Percentiles rank a stretch among this genome's conserved stretches.
These are phyloP conservation scores for Gonapodya sp. DNA, from an alignment of 192 early-diverging fungal genomes.

Conservation along the genomic window DNA sequence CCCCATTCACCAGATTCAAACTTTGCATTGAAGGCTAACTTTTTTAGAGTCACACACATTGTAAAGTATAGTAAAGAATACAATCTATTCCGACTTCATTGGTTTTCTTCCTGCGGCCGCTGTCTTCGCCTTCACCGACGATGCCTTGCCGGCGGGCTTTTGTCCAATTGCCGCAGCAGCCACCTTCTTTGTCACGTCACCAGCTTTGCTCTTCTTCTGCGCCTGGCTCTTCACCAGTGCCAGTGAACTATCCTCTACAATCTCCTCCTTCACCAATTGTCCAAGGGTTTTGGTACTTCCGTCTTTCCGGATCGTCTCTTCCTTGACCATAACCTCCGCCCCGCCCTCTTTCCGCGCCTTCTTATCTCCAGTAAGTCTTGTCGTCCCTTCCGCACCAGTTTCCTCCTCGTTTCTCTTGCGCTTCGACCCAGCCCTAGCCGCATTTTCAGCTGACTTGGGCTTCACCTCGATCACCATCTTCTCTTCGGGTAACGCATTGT, in stretches of 20 bases:
- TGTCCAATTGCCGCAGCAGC: too few relatives aligned
- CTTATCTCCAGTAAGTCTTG: not conserved
- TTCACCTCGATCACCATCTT: constrained; percentile 1
- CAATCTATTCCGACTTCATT: too few relatives aligned
- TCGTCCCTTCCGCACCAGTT: not conserved
- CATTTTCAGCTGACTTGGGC: too few relatives aligned
- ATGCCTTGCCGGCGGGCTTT: too few relatives aligned
- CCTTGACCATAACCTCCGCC: not conserved
- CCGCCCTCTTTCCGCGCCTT: not conserved
- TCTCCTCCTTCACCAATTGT: not conserved
- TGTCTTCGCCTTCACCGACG: too few relatives aligned
- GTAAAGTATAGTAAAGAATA: too few relatives aligned
- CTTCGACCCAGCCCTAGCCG: not conserved
- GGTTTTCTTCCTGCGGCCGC: too few relatives aligned
- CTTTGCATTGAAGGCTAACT: too few relatives aligned
- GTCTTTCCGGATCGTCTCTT: not conserved
- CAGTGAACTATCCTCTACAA: not conserved
- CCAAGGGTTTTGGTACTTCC: not conserved
- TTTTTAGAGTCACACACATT: too few relatives aligned
- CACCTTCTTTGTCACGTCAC: too few relatives aligned
- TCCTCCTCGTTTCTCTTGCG: not conserved
- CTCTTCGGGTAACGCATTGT: constrained; percentile 48
- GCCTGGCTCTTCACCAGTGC: not conserved
- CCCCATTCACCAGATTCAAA: too few relatives aligned
- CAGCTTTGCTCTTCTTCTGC: not conserved